Conservation (phyloP, 73 alveolate genomes). For the Paramecium bursaria region DNA sequence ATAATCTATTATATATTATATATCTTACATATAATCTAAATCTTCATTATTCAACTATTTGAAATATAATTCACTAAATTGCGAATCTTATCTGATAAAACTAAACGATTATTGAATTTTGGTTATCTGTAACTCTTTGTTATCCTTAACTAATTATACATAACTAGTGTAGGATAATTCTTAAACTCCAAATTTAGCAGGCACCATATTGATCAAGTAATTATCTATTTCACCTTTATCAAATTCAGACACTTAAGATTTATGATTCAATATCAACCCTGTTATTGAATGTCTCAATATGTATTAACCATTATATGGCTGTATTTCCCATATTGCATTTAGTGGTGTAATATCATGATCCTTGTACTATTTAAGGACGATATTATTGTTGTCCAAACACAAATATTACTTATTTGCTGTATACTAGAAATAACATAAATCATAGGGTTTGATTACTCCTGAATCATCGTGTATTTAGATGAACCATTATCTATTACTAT, state of each 20-base stretch:
- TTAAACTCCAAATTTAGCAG: slow-evolving; percentile 14
- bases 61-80: slow-evolving; percentile 8
- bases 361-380: neutral
- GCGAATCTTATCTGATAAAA: neutral
- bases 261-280: slow-evolving; percentile 22
- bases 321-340: slow-evolving; percentile 36
- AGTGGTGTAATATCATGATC: slow-evolving; percentile 8
- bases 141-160: neutral
- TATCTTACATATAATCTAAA: slow-evolving; percentile 30
- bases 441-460: neutral
- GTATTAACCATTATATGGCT: neutral
- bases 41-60: slow-evolving; percentile 5
- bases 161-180: slow-evolving; percentile 3
- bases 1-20: too few species aligned
- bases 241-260: neutral
- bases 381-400: neutral
- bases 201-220: neutral
- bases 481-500: slow-evolving; percentile 20
- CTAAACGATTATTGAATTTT: neutral
- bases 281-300: slow-evolving; percentile 15
- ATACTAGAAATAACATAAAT: neutral
- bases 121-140: slow-evolving; percentile 1
- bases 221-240: neutral
- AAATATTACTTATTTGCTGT: slow-evolving; percentile 1
- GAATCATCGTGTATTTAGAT: slow-evolving; percentile 4